Percentiles rank a stretch among this genome's conserved stretches.
Conservation (phyloP, 2,329 filamentous ascomycete species). For the Corniculantispora saksenae region DNA sequence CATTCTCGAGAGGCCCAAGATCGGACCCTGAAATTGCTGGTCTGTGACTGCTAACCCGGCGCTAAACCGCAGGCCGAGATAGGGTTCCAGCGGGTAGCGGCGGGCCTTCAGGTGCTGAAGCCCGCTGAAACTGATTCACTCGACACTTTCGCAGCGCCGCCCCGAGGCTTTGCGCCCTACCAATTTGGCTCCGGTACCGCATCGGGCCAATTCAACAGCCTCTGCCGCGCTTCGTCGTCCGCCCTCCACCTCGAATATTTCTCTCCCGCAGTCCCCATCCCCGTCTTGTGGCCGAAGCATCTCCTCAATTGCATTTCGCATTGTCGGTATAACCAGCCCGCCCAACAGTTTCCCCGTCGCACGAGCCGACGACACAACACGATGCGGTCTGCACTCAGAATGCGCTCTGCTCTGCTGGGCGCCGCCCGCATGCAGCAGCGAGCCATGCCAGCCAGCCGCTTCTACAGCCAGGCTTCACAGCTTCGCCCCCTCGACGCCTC, state of each 20-base stretch:
- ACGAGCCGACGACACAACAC: conserved; percentile 12
- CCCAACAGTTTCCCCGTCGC: background rate
- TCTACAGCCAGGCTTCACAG: conserved; percentile 56
- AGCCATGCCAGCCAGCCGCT: conserved; percentile 33
- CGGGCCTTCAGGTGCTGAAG: conserved; percentile 14
- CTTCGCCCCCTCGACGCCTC: conserved; percentile 73
- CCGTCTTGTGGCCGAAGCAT: background rate
- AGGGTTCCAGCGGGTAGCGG: conserved; percentile 23
- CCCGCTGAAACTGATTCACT: conserved; percentile 12
- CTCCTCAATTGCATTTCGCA: background rate
- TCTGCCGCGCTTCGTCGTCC: background rate
- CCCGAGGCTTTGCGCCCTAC: background rate
- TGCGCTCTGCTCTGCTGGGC: conserved; percentile 39
- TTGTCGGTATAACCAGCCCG: background rate
- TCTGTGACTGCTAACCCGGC: background rate
- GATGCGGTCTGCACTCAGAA: conserved; percentile 21
- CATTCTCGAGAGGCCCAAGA: background rate
- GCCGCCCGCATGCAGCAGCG: conserved; percentile 39
- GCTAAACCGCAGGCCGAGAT: background rate
- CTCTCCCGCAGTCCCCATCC: background rate
- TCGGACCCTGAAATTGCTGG: background rate
- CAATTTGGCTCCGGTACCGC: conserved; percentile 13
- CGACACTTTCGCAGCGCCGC: background rate
- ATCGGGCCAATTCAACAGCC: conserved; percentile 6
- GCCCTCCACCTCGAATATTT: conserved; percentile 8